These are phyloP conservation scores for Lachancea dasiensis DNA, from an alignment of 805 yeast species.

Conservation along the genomic window DNA sequence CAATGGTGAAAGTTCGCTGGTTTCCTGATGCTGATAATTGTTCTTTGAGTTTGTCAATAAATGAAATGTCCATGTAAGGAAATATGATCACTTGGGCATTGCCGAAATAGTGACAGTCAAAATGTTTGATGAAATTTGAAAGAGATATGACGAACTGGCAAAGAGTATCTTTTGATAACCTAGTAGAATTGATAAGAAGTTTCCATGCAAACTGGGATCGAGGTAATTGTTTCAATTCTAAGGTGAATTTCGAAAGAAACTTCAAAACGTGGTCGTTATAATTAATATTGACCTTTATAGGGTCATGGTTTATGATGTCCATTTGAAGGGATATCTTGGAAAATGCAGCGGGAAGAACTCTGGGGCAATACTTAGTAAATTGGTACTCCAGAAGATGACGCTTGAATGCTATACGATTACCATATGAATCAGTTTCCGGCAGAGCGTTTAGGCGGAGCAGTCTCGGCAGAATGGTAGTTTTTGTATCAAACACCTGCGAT, in stretches of 20 bases:
- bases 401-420: constrained; percentile 18
- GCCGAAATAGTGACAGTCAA: constrained; percentile 38
- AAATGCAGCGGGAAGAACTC: constrained; percentile 34
- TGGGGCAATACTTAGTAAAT: constrained; percentile 32
- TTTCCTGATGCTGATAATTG: constrained; percentile 27
- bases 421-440: constrained; percentile 15
- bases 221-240: constrained; percentile 33
- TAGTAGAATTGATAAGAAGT: constrained; percentile 35
- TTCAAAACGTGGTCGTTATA: constrained; percentile 22
- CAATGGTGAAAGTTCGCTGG: constrained; percentile 34
- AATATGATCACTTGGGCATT: constrained; percentile 39
- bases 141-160: constrained; percentile 38
- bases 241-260: constrained; percentile 31
- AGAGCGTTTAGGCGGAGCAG: constrained; percentile 14
- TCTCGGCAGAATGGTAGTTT: constrained; percentile 5
- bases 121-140: constrained; percentile 34
- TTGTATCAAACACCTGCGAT: constrained; percentile 11
- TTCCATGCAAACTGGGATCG: constrained; percentile 36
- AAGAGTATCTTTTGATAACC: constrained; percentile 37
- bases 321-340: constrained; percentile 28
- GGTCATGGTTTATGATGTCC: constrained; percentile 15
- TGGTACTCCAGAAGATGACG: constrained; percentile 21
- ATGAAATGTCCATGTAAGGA: constrained; percentile 59
- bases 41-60: constrained; percentile 41
- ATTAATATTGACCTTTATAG: constrained; percentile 21